phyloP scores from a whole-genome alignment of 2,329 filamentous ascomycete species.

The Paraphoma sp. region DNA sequence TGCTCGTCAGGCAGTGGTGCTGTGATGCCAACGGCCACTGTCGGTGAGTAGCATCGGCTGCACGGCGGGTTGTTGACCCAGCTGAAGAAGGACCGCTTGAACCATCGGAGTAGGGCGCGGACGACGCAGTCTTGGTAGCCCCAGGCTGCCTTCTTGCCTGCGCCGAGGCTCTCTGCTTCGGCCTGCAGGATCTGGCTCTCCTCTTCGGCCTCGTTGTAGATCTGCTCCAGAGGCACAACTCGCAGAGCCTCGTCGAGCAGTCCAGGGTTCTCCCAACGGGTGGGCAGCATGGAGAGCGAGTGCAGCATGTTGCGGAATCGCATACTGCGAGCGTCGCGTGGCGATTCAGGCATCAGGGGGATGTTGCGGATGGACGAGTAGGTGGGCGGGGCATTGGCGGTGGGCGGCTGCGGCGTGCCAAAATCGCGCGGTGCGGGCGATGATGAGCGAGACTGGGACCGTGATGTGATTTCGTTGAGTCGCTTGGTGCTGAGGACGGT shows the following conservation, averaged over 20 bases:
- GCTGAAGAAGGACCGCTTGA: constrained; percentile 91
- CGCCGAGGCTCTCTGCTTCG: constrained; percentile 85
- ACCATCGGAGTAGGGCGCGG: constrained; percentile 90
- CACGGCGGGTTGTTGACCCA: constrained; percentile 97
- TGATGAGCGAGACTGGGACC: constrained; percentile 64
- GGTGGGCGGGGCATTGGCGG: constrained; percentile 57
- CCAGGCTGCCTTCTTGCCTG: constrained; percentile 84
- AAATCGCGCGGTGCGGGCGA: constrained; percentile 63
- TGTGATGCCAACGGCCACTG: constrained; percentile 81
- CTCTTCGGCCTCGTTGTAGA: constrained; percentile 94
- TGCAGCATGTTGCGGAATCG: constrained; percentile 74
- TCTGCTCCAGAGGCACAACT: constrained; percentile 84
- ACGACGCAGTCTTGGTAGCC: constrained; percentile 98
- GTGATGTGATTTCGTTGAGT: constrained; percentile 77
- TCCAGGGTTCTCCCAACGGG: constrained; percentile 95
- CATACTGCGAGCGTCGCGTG: constrained; percentile 58
- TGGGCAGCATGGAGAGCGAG: constrained; percentile 84
- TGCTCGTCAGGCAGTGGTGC: constrained; percentile 87
- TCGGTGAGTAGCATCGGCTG: constrained; percentile 79
- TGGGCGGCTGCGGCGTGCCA: constrained; percentile 49
- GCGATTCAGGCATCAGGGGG: constrained; percentile 76
- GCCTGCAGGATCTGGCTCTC: constrained; percentile 87
- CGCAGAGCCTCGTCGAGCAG: constrained; percentile 89
- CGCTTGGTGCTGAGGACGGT: constrained; percentile 84
- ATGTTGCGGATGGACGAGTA: constrained; percentile 69